phyloP scores from a whole-genome alignment of 1,139 yeast genomes.

The Blastobotrys serpentis region DNA sequence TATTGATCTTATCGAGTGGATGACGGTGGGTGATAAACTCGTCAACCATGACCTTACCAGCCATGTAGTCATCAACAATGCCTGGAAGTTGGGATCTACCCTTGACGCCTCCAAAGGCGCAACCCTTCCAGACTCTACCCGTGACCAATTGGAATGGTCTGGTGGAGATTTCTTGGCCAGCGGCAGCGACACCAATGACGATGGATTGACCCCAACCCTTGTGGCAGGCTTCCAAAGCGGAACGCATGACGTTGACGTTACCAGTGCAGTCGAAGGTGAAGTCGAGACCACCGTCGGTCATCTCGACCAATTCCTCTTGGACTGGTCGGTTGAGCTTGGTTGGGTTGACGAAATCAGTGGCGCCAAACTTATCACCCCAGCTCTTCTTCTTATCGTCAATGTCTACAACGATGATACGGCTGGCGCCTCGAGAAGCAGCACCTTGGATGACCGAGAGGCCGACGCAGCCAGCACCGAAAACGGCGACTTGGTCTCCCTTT shows the following conservation, averaged over 20 bases:
- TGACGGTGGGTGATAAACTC: constrained; percentile 93
- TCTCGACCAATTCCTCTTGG: constrained; percentile 79
- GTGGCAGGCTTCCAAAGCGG: constrained; percentile 94
- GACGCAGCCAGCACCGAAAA: constrained; percentile 96
- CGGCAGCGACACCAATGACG: constrained; percentile 97
- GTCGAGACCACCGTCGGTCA: constrained; percentile 96
- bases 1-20: constrained; percentile 70
- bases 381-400: constrained; percentile 77
- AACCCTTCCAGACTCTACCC: constrained; percentile 98
- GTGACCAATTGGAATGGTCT: constrained; percentile 99
- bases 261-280: constrained; percentile 98
- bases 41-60: constrained; percentile 84
- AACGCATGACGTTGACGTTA: constrained; percentile 90
- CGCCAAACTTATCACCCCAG: constrained; percentile 90
- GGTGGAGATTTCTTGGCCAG: constrained; percentile 93
- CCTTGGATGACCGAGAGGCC: constrained; percentile 97
- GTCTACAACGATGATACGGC: constrained; percentile 82
- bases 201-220: constrained; percentile 98
- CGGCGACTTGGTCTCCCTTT: constrained; percentile 91
- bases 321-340: constrained; percentile 65
- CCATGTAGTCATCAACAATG: constrained; percentile 79
- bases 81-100: constrained; percentile 96
- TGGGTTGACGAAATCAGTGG: constrained; percentile 92
- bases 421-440: constrained; percentile 78
- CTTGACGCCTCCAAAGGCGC: constrained; percentile 98